These are phyloP conservation scores for Maudiozyma saulgeensis DNA, from an alignment of 805 yeast genomes.

Conservation along the genomic window DNA sequence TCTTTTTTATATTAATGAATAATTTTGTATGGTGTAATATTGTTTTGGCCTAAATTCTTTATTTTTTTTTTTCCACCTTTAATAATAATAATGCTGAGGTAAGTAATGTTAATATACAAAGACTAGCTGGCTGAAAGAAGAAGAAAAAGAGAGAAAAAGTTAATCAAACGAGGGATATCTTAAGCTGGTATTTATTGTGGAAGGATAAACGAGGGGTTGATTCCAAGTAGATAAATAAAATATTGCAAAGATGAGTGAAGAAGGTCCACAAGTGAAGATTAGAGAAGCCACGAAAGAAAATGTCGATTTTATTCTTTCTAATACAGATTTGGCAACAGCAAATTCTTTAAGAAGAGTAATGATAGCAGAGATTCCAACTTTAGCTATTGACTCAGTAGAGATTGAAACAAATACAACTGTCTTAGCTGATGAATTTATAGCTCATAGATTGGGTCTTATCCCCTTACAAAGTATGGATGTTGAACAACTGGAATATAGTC, in stretches of 20 bases:
- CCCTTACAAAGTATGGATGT: slow-evolving; percentile 82
- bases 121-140: background rate
- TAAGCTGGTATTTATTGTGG: too few species aligned
- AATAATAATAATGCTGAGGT: too few species aligned
- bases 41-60: too few species aligned
- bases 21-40: too few species aligned
- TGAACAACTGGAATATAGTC: slow-evolving; percentile 72
- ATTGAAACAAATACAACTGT: slow-evolving; percentile 89
- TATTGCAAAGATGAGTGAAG: slow-evolving; percentile 22
- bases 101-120: too few species aligned
- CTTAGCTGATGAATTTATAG: slow-evolving; percentile 90
- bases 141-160: too few species aligned
- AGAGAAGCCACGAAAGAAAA: slow-evolving; percentile 77
- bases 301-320: slow-evolving; percentile 81
- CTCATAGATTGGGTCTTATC: slow-evolving; percentile 87
- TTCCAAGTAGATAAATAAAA: too few species aligned
- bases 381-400: slow-evolving; percentile 94
- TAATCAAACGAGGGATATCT: too few species aligned
- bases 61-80: too few species aligned
- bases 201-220: too few species aligned
- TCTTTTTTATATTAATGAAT: too few species aligned
- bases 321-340: slow-evolving; percentile 83
- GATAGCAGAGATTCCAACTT: slow-evolving; percentile 93
- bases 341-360: slow-evolving; percentile 86
- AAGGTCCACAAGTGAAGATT: slow-evolving; percentile 71